These are phyloP conservation scores for Acacia acuminata DNA, from an alignment of 306 rosid genomes.

Conservation along the genomic window DNA sequence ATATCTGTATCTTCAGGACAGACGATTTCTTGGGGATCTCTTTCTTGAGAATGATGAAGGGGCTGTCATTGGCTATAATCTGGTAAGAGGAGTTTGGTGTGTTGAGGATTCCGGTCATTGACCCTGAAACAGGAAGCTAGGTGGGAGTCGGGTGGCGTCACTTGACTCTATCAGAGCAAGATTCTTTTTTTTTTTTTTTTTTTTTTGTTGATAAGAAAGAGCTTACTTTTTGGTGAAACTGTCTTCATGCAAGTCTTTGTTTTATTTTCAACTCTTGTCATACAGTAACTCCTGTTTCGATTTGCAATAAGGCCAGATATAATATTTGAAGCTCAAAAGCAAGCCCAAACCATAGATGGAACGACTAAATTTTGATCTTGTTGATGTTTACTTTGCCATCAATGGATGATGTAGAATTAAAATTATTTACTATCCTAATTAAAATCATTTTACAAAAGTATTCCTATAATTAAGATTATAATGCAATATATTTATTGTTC, in stretches of 20 bases:
- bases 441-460: no score
- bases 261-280: not conserved
- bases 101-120: slow-evolving; percentile 28
- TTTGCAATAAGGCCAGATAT: not conserved
- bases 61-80: slow-evolving; percentile 30
- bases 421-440: no score
- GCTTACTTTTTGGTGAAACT: slow-evolving; percentile 10
- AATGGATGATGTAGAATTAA: no score
- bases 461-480: no score
- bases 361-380: no score
- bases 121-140: slow-evolving; percentile 32
- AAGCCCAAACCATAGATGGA: no score
- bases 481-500: no score
- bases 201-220: no score
- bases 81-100: slow-evolving; percentile 34
- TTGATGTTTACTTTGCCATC: no score
- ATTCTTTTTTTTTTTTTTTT: no score
- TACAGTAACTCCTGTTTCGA: not conserved
- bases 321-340: no score
- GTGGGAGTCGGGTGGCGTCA: slow-evolving; percentile 12
- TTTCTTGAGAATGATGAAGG: not conserved
- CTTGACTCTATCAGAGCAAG: slow-evolving; percentile 41
- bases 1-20: slow-evolving; percentile 16
- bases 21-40: slow-evolving; percentile 1
- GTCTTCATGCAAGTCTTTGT: not conserved